Base-by-base conservation (phyloP, 495 filamentous ascomycete genomes). In the Letharia lupina region DNA sequence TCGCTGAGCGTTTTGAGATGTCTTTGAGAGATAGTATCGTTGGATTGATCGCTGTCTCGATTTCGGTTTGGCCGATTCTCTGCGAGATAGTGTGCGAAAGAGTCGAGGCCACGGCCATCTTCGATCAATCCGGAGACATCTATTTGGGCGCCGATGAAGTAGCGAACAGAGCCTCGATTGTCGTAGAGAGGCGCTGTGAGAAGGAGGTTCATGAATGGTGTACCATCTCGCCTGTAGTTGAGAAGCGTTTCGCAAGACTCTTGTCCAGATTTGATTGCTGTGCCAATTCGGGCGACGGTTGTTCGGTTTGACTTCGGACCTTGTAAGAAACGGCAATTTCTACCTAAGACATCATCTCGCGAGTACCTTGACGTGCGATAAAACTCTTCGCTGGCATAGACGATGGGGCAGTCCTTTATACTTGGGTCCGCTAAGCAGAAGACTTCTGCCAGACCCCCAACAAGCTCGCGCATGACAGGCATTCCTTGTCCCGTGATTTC, bases 361-460 rank as follows among this genome's bases (percentile, higher is more conserved):
- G 83, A 84, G 68, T 88, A 88, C 70, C 87, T 83, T 10, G 86
- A 86, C 12, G 82, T 84, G 48, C 79, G 77, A 69, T 86, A 80
- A 72, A 87, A 89, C 70, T 84, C 84, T 82, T 90, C 84, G 16
- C 86, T 89, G 35, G 87, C 86, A 75, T 91, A 91, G 9, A 92
- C 81, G 65, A 93, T 88, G 0, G 89, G 89, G 73, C 91, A 90
- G 71, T 89, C 89, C 12, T 81, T 77, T 64, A 87, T 77, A 39
- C 84, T 85, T 13, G 89, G 89, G 74, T 93, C 89, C 3, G 88
- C 87, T 67, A 92, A 75, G 72, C 89, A 93, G 70, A 91, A 92
- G 1, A 89, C 87, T 70, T 91, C 88, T 0, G 86, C 87, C 45
- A 92, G 70, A 7, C 89, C 89, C 70, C 91, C 88, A 2, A 86